Base-by-base conservation (phyloP, 495 filamentous ascomycete genomes). In the Penicillium pulvis region DNA sequence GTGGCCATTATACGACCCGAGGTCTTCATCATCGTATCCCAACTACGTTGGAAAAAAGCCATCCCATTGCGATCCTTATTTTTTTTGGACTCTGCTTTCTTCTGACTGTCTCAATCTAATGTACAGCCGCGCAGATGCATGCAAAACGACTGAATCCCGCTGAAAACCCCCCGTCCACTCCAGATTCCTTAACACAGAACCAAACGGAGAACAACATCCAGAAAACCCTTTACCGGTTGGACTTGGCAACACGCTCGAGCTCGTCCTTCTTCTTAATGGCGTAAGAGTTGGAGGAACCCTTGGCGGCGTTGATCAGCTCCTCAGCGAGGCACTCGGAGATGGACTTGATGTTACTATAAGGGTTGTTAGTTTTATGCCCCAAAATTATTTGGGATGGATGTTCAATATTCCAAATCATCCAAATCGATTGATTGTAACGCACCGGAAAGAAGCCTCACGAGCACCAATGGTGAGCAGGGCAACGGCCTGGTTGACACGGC, bases 241-340 rank as follows among this genome's bases (percentile, higher is more conserved):
- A 90, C 91, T 98, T 98, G 79, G 94, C 94, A 75, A 98, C 94
- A 89, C 94, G 94, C 88, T 98, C 94, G 81, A 99, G 79, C 88
- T 99, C 95, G 79, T 99, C 94, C 92, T 99, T 99, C 91, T 99
- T 99, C 91, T 99, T 99, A 85, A 99, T 99, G 63, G 94, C 94
- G 75, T 98, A 99, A 62, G 91, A 96, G 90, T 99, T 99, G 80
- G 90, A 93, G 87, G 89, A 93, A 67, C 94, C 94, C 90, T 99
- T 99, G 75, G 95, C 94, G 73, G 95, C 95, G 85, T 99, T 99
- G 87, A 99, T 97, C 74, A 99, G 87, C 86, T 99, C 94, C 81
- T 99, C 94, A 76, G 94, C 93, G 71, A 98, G 82, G 41, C 39
- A 39, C 42, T 55, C 53, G 41, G 53, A 30, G 53, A 55, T 55